These are phyloP conservation scores for Malassezia pachydermatis DNA, from an alignment of 1,284 basidiomycete genomes.

Conservation along the genomic window DNA sequence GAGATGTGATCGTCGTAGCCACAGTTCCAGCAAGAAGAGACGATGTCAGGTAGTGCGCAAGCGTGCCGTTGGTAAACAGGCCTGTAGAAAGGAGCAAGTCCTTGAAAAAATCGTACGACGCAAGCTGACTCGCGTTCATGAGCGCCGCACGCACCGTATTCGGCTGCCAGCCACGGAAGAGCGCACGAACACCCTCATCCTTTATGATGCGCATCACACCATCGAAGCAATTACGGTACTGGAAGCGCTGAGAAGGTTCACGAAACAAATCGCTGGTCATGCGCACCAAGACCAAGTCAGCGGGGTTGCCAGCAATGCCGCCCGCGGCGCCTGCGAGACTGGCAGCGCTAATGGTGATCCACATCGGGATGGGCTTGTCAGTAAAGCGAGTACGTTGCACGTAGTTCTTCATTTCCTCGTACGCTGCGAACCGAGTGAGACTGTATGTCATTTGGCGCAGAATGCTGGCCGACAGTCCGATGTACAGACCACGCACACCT, in stretches of 20 bases:
- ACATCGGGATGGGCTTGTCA: constrained; percentile 19
- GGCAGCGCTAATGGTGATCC: constrained; percentile 33
- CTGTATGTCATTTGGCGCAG: constrained; percentile 46
- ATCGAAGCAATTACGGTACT: constrained; percentile 50
- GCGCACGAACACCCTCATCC: constrained; percentile 50
- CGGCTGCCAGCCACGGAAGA: constrained; percentile 52
- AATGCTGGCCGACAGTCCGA: constrained; percentile 38
- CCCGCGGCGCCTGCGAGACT: constrained; percentile 37
- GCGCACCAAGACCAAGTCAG: constrained; percentile 53
- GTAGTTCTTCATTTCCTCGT: constrained; percentile 37
- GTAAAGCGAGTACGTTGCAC: constrained; percentile 11
- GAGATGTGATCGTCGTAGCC: constrained; percentile 50
- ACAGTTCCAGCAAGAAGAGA: constrained; percentile 53
- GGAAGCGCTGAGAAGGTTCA: constrained; percentile 29
- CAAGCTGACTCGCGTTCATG: constrained; percentile 51
- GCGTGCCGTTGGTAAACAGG: constrained; percentile 51
- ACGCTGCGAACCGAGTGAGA: constrained; percentile 42
- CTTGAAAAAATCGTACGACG: constrained; percentile 53
- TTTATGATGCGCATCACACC: constrained; percentile 51
- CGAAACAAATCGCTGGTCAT: constrained; percentile 50
- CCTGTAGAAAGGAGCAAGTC: constrained; percentile 48
- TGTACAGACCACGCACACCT: constrained; percentile 35
- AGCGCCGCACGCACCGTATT: constrained; percentile 53
- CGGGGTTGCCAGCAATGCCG: constrained; percentile 40
- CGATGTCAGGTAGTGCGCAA: constrained; percentile 50